These are phyloP conservation scores for Saccharomycopsis hybrid DNA, from an alignment of 1,139 yeast genomes.

Conservation along the genomic window DNA sequence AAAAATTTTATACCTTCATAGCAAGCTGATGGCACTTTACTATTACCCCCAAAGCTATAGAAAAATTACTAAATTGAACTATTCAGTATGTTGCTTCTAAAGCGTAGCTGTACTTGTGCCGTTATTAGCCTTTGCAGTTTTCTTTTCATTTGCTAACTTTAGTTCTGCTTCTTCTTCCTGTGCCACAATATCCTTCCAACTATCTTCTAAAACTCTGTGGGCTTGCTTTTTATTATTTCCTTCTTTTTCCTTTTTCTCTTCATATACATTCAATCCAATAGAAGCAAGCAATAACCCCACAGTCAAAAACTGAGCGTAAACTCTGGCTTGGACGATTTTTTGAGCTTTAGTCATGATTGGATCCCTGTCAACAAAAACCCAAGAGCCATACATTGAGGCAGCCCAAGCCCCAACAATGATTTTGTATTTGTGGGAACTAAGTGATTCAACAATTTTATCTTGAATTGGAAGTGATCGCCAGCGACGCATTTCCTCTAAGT, in stretches of 20 bases:
- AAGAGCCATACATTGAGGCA: constrained; percentile 76
- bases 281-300: constrained; percentile 59
- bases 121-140: too few relatives aligned
- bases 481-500: constrained; percentile 42
- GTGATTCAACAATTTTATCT: constrained; percentile 41
- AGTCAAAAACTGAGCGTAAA: constrained; percentile 84
- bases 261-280: constrained; percentile 56
- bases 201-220: constrained; percentile 30
- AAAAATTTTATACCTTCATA: too few relatives aligned
- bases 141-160: not conserved
- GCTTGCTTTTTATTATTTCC: constrained; percentile 34
- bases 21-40: too few relatives aligned
- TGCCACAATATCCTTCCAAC: constrained; percentile 38
- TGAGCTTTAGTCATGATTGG: constrained; percentile 73
- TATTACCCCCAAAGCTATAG: too few relatives aligned
- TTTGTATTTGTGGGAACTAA: constrained; percentile 62
- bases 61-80: too few relatives aligned
- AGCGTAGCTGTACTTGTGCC: too few relatives aligned
- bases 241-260: constrained; percentile 38
- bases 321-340: constrained; percentile 88
- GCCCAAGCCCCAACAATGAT: constrained; percentile 82
- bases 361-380: constrained; percentile 71
- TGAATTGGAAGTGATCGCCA: constrained; percentile 43
- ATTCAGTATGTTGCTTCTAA: too few relatives aligned
- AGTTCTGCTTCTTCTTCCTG: constrained; percentile 33